These are phyloP conservation scores for Epichloe elymi DNA, from an alignment of 2,329 filamentous ascomycete species.

Conservation along the genomic window DNA sequence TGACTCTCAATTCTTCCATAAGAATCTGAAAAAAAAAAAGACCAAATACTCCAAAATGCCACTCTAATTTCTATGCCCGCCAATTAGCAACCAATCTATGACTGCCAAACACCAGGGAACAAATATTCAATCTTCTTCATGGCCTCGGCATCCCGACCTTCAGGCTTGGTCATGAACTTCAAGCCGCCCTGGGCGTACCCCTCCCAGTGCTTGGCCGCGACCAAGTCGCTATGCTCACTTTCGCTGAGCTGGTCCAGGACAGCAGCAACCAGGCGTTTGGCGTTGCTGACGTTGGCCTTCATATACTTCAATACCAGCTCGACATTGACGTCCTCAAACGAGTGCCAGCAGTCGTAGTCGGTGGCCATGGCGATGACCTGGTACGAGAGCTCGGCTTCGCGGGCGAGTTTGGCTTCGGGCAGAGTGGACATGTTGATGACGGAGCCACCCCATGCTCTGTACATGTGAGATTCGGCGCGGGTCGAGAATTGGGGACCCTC, in stretches of 20 bases:
- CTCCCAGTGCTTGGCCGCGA: conserved; percentile 69
- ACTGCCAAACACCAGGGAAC: conserved; percentile 66
- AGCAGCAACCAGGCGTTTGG: conserved; percentile 68
- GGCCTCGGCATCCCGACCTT: conserved; percentile 59
- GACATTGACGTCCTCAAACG: conserved; percentile 72
- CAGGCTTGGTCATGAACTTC: conserved; percentile 67
- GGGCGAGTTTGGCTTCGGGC: conserved; percentile 89
- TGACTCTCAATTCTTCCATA: not conserved
- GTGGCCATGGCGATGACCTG: conserved; percentile 99
- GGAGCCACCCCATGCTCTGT: conserved; percentile 82
- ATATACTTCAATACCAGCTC: conserved; percentile 97
- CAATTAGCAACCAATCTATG: conserved; percentile 11
- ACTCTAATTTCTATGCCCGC: not conserved
- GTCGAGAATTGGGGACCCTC: conserved; percentile 98
- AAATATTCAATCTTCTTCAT: conserved; percentile 73
- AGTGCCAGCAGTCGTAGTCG: conserved; percentile 98
- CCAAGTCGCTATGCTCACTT: conserved; percentile 60
- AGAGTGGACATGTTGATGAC: conserved; percentile 98
- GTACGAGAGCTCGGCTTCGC: conserved; percentile 91
- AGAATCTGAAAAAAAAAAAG: not conserved
- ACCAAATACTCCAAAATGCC: not conserved
- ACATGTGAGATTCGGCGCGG: conserved; percentile 88
- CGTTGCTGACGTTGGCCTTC: conserved; percentile 84
- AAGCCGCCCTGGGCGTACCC: conserved; percentile 66
- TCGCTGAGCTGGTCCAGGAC: conserved; percentile 77